Conservation (phyloP, 805 yeast species). For the Cyberlindnera sargentensis region DNA sequence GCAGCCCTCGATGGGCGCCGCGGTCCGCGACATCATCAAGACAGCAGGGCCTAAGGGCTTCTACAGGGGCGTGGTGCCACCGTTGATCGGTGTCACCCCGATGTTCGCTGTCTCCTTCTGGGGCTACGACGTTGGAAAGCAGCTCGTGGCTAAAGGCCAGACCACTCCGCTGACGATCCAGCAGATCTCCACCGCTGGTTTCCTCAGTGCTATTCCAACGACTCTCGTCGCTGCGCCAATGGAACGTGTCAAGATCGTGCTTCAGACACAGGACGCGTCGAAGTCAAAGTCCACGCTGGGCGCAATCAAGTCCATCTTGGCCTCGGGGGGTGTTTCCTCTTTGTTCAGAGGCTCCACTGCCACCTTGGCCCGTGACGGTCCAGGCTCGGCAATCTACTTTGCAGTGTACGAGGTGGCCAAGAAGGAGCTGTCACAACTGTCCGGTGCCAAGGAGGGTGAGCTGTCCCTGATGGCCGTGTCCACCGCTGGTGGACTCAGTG, state of each 20-base stretch:
- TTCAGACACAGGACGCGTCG: slow-evolving; percentile 61
- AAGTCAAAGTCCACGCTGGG: slow-evolving; percentile 37
- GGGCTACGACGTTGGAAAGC: slow-evolving; percentile 95
- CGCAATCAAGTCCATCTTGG: slow-evolving; percentile 60
- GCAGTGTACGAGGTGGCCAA: slow-evolving; percentile 89
- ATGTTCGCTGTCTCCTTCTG: slow-evolving; percentile 98
- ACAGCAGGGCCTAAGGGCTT: slow-evolving; percentile 74
- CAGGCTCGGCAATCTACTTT: slow-evolving; percentile 92
- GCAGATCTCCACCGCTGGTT: slow-evolving; percentile 87
- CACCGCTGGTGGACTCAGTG: slow-evolving; percentile 92
- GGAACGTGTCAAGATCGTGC: slow-evolving; percentile 89
- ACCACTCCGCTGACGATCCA: slow-evolving; percentile 45
- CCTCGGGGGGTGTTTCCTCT: slow-evolving; percentile 76
- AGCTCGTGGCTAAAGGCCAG: slow-evolving; percentile 42
- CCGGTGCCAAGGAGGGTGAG: slow-evolving; percentile 38
- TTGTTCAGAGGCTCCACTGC: slow-evolving; percentile 89
- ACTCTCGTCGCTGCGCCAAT: slow-evolving; percentile 97
- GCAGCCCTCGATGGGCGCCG: slow-evolving; percentile 57
- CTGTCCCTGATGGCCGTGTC: slow-evolving; percentile 70
- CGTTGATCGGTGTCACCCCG: slow-evolving; percentile 94
- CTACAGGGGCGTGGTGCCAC: slow-evolving; percentile 92
- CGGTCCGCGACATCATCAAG: slow-evolving; percentile 63
- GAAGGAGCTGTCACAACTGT: slow-evolving; percentile 40
- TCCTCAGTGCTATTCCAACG: slow-evolving; percentile 89
- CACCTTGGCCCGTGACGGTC: slow-evolving; percentile 94